Evolutionary conservation across 208 protist genomes (phyloP), one percentile per base, ranked within the genome.

Genomic region (Acanthamoeba quina): DNA sequence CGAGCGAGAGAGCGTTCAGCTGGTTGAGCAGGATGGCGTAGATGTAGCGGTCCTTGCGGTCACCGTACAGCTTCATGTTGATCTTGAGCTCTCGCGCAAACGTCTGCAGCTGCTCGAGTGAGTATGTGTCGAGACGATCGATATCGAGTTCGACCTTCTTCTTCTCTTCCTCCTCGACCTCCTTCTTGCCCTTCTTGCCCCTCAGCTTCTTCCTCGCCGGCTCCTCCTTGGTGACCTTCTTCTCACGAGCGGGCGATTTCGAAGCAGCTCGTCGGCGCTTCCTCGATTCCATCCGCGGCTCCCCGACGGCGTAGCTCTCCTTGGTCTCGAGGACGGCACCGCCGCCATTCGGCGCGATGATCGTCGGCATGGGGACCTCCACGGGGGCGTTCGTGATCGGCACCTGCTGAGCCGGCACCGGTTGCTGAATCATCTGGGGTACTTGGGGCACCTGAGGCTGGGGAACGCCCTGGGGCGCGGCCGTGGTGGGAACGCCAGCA

Each of bases 231-330:
- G 44, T 19, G 58, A 5, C 44, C 54, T 90, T 52, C 83, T 90
- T 72, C 83, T 90, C 60, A 4, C 37, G 74, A 13, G 74, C 74
- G 44, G 74, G 74, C 74, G 74, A 83, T 44, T 21, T 11, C 7
- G 66, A 29, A 9, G 66, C 74, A n/a, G n/a, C n/a, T n/a, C 74
- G 74, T 24, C 74, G 9, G 19, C 74, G 74, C 74, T 83, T 83
- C 41, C 74, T 83, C 10, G 74, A 83, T 29, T 83, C 74, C 74
- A 83, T 83, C 10, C 44, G 34, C 41, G 74, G 74, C 74, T 83
- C 74, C 3, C 3, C 5, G 9, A 83, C 74, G 17, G 74, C 41
- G 56, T 83, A 17, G 74, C 74, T 83, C 74, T 83, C 74, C 44
- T 83, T 83, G 47, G 74, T 83, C 74, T 83, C 74, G 58, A 64